These are phyloP conservation scores for Coffea canephora DNA, from an alignment of 257 asterid species.

Conservation along the genomic window DNA sequence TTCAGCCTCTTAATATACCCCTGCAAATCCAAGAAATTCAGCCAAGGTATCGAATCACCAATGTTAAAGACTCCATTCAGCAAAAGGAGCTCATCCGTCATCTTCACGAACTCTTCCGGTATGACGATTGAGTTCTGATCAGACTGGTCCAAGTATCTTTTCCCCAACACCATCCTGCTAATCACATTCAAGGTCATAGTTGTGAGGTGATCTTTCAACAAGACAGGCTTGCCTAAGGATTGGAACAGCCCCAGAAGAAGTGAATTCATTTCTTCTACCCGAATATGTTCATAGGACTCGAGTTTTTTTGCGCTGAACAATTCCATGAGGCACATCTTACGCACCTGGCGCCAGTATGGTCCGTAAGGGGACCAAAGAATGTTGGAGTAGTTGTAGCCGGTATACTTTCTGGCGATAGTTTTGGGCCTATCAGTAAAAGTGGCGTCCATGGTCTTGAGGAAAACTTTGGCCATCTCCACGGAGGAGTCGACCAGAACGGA, in stretches of 20 bases:
- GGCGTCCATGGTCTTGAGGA: conserved; percentile 26
- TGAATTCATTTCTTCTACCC: no score
- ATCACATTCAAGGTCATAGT: no score
- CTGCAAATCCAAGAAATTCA: conserved; percentile 35
- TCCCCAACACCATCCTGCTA: conserved; percentile 41
- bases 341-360: conserved; percentile 49
- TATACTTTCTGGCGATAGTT: conserved; percentile 45
- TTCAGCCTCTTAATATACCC: conserved; percentile 29
- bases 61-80: conserved; percentile 41
- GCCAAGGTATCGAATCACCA: conserved; percentile 45
- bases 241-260: no score
- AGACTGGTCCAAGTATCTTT: conserved; percentile 30
- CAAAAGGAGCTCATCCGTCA: conserved; percentile 41
- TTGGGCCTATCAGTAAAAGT: conserved; percentile 37
- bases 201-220: no score
- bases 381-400: conserved; percentile 41
- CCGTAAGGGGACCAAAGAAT: conserved; percentile 51
- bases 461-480: no score
- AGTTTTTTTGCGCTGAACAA: no score
- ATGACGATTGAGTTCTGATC: conserved; percentile 15
- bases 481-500: no score
- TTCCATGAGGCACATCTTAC: conserved; percentile 3
- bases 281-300: no score
- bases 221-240: no score
- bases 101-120: conserved; percentile 41